Evolutionary conservation across 2,329 filamentous ascomycete genomes (phyloP).

Genomic region (Cadophora sp.): DNA sequence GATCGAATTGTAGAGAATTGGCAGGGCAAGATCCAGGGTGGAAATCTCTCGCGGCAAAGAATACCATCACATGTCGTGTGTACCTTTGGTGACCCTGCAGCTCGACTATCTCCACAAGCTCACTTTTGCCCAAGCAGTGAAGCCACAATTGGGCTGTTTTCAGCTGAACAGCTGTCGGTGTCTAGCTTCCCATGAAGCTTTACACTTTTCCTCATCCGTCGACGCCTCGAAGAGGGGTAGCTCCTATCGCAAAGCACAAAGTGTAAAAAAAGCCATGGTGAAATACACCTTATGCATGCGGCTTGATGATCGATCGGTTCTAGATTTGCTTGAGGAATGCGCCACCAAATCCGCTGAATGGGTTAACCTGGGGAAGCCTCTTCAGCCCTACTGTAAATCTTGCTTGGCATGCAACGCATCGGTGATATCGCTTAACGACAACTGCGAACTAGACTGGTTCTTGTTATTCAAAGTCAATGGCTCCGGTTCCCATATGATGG

Average conservation of each 20-base stretch:
- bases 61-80: not conserved
- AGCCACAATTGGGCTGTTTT: not conserved
- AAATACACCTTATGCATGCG: not conserved
- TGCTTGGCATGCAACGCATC: constrained; percentile 1
- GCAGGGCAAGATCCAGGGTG: not conserved
- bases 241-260: not conserved
- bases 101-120: not conserved
- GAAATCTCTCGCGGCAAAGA: not conserved
- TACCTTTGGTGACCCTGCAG: not conserved
- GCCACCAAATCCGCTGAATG: constrained; percentile 16
- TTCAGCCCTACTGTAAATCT: constrained; percentile 6
- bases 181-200: no score
- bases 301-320: constrained; percentile 6
- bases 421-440: constrained; percentile 8
- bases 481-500: not conserved
- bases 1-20: not conserved
- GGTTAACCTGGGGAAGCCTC: constrained; percentile 3
- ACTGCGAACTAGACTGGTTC: not conserved
- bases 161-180: constrained; percentile 11
- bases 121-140: not conserved
- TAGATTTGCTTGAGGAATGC: not conserved
- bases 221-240: constrained; percentile 20
- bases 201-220: not conserved
- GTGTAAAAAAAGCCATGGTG: not conserved
- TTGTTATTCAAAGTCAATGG: not conserved